Base-by-base conservation (phyloP, 192 early-diverging fungal genomes). In the Linnemannia exigua region DNA sequence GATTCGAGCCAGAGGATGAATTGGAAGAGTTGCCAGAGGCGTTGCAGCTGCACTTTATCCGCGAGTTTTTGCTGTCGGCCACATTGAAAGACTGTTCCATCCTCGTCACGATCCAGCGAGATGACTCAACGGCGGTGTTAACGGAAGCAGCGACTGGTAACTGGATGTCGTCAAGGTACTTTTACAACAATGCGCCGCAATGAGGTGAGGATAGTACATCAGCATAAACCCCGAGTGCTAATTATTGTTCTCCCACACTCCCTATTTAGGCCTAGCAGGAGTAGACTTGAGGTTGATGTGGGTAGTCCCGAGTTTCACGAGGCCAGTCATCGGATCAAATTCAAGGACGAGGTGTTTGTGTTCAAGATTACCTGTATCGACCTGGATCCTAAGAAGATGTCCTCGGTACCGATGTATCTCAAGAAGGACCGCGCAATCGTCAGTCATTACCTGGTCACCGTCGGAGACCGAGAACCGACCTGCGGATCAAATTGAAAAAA, bases 61-160 rank as follows among this genome's bases (percentile, higher is more conserved):
- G 90, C 61, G 93, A 95, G 81, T 95, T 93, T 80, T 78, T 96
- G 52, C 38, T 97, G 6, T 93, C 96, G 0, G 89, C 89, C 16
- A 95, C 95, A 19, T 88, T 97, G 41, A 97, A 97, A 79, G 96
- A 96, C 81, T 91, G 94, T 36, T 97, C 96, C 20, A 88, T 95
- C 28, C 81, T 97, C 48, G 88, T 96, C 66, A 82, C 92, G 2
- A 66, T 94, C 28, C 74, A 79, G 9, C 52, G 75, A 58, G 46
- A 67, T 1, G 54, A 87, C 12, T 9, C 81, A 7, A 33, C 68
- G 61, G 86, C 77, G 63, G 81, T 82, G 28, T 36, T 66, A 12
- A 58, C 47, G 6, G 70, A 66, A 3, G 15, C 20, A 28, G 20
- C 11, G 20, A 20, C 67, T 5, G 22, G 19, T 7, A 69, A 38